Evolutionary conservation across 257 asterid genomes (phyloP).

Genomic region (Solanum lignicaule): DNA sequence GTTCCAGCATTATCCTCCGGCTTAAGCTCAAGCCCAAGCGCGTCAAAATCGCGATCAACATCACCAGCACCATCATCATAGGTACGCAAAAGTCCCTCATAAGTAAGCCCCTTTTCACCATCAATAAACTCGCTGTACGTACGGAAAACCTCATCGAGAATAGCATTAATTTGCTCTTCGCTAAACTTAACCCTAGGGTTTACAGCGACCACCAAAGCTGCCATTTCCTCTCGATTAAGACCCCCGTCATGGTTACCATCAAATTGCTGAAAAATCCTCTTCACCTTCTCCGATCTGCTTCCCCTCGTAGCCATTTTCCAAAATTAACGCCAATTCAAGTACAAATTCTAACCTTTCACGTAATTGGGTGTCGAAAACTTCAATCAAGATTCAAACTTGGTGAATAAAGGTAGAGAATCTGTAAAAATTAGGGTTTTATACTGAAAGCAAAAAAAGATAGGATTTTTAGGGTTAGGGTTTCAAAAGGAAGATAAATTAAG

Average conservation of each 20-base stretch:
- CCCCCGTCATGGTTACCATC: constrained; percentile 78
- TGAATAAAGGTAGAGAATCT: background rate
- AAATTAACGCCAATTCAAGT: constrained; percentile 14
- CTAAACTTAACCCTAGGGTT: constrained; percentile 90
- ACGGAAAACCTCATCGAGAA: constrained; percentile 86
- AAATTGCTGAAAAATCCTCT: constrained; percentile 76
- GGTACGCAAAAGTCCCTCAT: constrained; percentile 84
- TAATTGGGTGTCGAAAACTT: background rate
- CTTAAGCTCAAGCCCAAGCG: constrained; percentile 82
- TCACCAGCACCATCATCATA: constrained; percentile 99
- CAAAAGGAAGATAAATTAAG: background rate
- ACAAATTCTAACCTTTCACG: background rate
- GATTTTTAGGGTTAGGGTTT: background rate
- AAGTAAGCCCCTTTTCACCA: constrained; percentile 73
- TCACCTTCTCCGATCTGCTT: constrained; percentile 94
- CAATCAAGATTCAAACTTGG: background rate
- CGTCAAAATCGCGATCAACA: constrained; percentile 92
- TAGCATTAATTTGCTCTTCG: constrained; percentile 87
- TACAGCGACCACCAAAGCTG: constrained; percentile 81
- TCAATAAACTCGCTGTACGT: constrained; percentile 82
- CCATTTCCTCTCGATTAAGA: constrained; percentile 83
- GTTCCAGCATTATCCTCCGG: constrained; percentile 19
- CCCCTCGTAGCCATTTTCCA: constrained; percentile 71
- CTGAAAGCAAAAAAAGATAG: background rate
- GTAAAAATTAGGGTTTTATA: background rate